These are phyloP conservation scores for Fragilaria crotonensis DNA, from an alignment of 108 stramenopile genomes.

Conservation along the genomic window DNA sequence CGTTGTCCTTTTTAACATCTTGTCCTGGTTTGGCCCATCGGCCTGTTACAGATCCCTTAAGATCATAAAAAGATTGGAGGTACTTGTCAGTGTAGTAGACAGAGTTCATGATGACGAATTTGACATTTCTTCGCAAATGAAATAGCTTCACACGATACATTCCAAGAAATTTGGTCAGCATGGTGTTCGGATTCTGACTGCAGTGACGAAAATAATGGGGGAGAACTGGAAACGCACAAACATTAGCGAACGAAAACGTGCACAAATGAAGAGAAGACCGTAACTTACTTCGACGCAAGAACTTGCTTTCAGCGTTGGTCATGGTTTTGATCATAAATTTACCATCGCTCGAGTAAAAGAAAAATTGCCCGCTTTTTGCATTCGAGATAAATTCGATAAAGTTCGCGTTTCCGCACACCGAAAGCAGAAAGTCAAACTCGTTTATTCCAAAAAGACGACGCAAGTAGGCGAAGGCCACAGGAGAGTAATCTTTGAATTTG, in stretches of 20 bases:
- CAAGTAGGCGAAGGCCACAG: constrained; percentile 82
- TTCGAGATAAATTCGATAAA: constrained; percentile 99
- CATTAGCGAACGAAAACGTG: constrained; percentile 1
- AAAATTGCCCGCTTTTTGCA: constrained; percentile 97
- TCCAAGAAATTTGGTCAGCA: constrained; percentile 91
- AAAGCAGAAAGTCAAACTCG: constrained; percentile 88
- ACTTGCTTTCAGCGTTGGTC: constrained; percentile 96
- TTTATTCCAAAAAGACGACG: constrained; percentile 88
- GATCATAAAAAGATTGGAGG: constrained; percentile 84
- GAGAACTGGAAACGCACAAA: constrained; percentile 37
- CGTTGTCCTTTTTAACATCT: constrained; percentile 89
- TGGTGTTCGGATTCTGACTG: constrained; percentile 84
- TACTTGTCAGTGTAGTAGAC: constrained; percentile 85
- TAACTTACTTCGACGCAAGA: constrained; percentile 74
- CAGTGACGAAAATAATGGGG: constrained; percentile 96
- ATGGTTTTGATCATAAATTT: constrained; percentile 97
- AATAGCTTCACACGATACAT: constrained; percentile 98
- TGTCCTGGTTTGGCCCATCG: constrained; percentile 74
- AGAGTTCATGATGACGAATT: constrained; percentile 93
- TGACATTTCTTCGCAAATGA: constrained; percentile 85
- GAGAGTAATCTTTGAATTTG: constrained; percentile 98
- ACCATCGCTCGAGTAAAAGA: constrained; percentile 98
- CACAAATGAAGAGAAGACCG: constrained; percentile 1
- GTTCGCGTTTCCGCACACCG: constrained; percentile 95
- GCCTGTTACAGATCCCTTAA: constrained; percentile 86